These are phyloP conservation scores for Quercus cerris DNA, from an alignment of 306 rosid species.

Conservation along the genomic window DNA sequence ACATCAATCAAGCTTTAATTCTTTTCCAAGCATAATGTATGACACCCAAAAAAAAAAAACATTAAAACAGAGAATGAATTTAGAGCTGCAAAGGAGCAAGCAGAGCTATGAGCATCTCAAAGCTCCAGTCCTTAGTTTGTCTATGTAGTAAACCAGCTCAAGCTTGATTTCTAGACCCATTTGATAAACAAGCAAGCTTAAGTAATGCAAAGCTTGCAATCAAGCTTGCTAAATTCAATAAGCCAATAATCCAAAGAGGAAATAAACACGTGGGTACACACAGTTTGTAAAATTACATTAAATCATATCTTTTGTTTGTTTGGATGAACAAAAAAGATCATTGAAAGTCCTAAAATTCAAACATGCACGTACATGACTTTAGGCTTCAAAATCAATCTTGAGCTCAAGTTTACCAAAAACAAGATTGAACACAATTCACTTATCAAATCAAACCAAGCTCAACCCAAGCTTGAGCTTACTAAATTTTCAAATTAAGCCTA, in stretches of 20 bases:
- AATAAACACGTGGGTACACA: not conserved
- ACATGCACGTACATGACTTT: not conserved
- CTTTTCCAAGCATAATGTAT: not conserved
- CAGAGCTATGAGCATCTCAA: not conserved
- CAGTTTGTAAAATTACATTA: not conserved
- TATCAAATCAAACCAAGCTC: not conserved
- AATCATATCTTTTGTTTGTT: not conserved
- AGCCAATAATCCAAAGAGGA: not conserved
- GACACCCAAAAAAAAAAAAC: not conserved
- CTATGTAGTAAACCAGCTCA: too few species aligned
- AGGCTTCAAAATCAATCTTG: not conserved
- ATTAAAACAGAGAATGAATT: not conserved
- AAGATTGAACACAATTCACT: not conserved
- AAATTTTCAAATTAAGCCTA: not conserved
- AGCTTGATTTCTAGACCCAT: too few species aligned
- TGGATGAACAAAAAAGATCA: not conserved
- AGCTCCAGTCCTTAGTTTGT: not conserved
- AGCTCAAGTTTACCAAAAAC: not conserved
- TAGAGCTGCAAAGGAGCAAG: not conserved
- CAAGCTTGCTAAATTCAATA: not conserved
- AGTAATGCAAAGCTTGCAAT: not conserved
- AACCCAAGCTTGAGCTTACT: not conserved
- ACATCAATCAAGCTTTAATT: not conserved
- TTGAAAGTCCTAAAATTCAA: not conserved
- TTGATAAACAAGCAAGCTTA: too few species aligned